phyloP scores from a whole-genome alignment of 495 filamentous ascomycete genomes.

The Neurospora sublineolata region DNA sequence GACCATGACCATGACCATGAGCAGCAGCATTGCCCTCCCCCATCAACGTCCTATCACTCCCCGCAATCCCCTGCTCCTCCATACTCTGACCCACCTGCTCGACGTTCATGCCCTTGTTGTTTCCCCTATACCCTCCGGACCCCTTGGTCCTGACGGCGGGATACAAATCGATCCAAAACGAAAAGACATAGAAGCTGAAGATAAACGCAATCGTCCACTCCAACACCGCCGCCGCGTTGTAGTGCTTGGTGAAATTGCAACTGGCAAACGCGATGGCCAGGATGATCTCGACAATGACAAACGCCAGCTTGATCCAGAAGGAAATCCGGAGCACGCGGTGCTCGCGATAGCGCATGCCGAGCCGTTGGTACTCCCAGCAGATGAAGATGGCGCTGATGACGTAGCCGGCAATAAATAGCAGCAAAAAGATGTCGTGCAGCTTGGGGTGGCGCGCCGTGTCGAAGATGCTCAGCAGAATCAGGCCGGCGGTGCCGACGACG shows the following conservation, averaged over 20 bases:
- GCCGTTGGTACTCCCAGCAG: constrained; percentile 75
- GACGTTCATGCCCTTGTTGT: neutral
- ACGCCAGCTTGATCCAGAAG: constrained; percentile 72
- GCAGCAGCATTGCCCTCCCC: neutral
- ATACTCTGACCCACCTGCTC: neutral
- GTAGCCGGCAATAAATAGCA: constrained; percentile 77
- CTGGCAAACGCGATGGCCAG: constrained; percentile 58
- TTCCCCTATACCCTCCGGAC: neutral
- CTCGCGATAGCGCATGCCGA: constrained; percentile 65
- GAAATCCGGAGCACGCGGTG: constrained; percentile 60
- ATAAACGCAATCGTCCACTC: constrained; percentile 78
- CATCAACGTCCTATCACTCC: neutral
- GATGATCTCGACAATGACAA: constrained; percentile 66
- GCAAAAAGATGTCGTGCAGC: constrained; percentile 66
- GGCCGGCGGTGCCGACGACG: constrained; percentile 59
- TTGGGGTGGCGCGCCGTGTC: constrained; percentile 57
- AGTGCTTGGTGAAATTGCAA: constrained; percentile 25
- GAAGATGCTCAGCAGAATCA: constrained; percentile 77
- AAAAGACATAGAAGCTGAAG: constrained; percentile 82
- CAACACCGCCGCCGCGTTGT: constrained; percentile 48
- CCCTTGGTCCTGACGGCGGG: constrained; percentile 60
- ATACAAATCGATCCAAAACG: constrained; percentile 78
- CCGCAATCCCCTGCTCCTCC: neutral
- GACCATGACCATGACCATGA: neutral
- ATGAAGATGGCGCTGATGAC: constrained; percentile 72